These are phyloP conservation scores for Glutinoglossum americanum DNA, from an alignment of 495 filamentous ascomycete species.

Conservation along the genomic window DNA sequence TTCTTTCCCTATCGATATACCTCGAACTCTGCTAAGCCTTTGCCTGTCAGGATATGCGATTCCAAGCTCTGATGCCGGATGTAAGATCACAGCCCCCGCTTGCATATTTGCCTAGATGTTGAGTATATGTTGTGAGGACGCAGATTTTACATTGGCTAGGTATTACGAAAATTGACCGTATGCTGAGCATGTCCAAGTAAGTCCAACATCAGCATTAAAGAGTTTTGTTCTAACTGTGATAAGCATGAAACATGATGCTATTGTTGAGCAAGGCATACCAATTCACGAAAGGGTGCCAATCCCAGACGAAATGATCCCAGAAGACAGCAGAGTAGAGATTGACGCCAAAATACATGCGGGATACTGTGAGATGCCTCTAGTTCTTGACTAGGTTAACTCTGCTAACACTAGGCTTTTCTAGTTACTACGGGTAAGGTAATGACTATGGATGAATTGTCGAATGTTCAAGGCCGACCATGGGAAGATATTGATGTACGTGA, in stretches of 20 bases:
- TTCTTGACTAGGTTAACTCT: not conserved
- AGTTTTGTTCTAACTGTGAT: slow-evolving; percentile 4
- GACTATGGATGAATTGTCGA: slow-evolving; percentile 64
- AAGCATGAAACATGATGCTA: slow-evolving; percentile 97
- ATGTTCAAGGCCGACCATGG: slow-evolving; percentile 82
- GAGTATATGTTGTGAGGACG: not conserved
- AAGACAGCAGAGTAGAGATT: slow-evolving; percentile 89
- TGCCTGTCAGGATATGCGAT: slow-evolving; percentile 54
- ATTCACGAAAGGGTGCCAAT: slow-evolving; percentile 87
- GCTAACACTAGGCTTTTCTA: slow-evolving; percentile 17
- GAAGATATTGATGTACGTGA: slow-evolving; percentile 45
- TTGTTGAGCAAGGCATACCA: slow-evolving; percentile 85
- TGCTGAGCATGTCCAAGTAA: slow-evolving; percentile 96
- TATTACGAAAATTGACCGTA: slow-evolving; percentile 94
- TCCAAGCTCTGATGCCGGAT: slow-evolving; percentile 98
- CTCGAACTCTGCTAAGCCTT: slow-evolving; percentile 5
- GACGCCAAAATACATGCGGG: slow-evolving; percentile 97
- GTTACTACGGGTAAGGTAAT: slow-evolving; percentile 76
- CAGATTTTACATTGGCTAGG: slow-evolving; percentile 90
- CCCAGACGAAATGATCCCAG: slow-evolving; percentile 83
- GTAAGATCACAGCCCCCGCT: slow-evolving; percentile 10
- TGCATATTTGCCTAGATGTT: slow-evolving; percentile 9
- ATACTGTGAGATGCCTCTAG: slow-evolving; percentile 30
- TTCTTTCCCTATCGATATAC: not conserved
- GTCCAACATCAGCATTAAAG: slow-evolving; percentile 14